These are phyloP conservation scores for Serendipita sp. DNA, from an alignment of 1,284 basidiomycete species.

Conservation along the genomic window DNA sequence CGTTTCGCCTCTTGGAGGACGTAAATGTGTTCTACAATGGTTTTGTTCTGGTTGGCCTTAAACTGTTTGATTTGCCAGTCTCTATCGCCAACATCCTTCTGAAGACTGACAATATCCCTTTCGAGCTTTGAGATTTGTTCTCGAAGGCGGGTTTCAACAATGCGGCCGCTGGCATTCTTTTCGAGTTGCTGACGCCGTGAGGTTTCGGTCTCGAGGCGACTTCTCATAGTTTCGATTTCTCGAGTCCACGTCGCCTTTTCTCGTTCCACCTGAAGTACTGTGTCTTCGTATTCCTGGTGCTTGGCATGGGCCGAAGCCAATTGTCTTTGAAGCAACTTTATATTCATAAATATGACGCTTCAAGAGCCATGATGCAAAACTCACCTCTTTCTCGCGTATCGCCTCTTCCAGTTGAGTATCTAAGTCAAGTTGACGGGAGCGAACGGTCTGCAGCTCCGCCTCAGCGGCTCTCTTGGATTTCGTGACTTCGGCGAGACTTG, in stretches of 20 bases:
- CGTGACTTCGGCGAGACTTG: constrained; percentile 47
- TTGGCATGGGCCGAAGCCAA: constrained; percentile 57
- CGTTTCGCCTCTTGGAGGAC: constrained; percentile 95
- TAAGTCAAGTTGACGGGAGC: constrained; percentile 56
- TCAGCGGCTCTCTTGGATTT: constrained; percentile 57
- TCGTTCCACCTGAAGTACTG: constrained; percentile 67
- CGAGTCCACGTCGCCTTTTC: constrained; percentile 63
- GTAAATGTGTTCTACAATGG: constrained; percentile 96
- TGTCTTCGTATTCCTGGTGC: constrained; percentile 78
- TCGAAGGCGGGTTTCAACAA: constrained; percentile 53
- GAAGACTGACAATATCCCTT: constrained; percentile 64
- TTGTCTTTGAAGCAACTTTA: constrained; percentile 62
- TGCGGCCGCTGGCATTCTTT: constrained; percentile 46
- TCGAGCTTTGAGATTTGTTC: constrained; percentile 64
- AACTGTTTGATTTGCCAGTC: constrained; percentile 81
- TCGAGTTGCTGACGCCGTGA: constrained; percentile 62
- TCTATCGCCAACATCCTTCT: constrained; percentile 64
- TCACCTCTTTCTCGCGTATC: constrained; percentile 56
- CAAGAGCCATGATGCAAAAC: constrained; percentile 13
- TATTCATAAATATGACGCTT: background rate
- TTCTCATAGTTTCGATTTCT: constrained; percentile 52
- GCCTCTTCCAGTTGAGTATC: constrained; percentile 54
- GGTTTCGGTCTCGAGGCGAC: constrained; percentile 56
- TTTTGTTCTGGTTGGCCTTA: constrained; percentile 81
- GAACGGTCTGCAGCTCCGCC: constrained; percentile 58